Evolutionary conservation across 2,329 filamentous ascomycete species (phyloP).

Genomic region (Aspergillus nomiae): DNA sequence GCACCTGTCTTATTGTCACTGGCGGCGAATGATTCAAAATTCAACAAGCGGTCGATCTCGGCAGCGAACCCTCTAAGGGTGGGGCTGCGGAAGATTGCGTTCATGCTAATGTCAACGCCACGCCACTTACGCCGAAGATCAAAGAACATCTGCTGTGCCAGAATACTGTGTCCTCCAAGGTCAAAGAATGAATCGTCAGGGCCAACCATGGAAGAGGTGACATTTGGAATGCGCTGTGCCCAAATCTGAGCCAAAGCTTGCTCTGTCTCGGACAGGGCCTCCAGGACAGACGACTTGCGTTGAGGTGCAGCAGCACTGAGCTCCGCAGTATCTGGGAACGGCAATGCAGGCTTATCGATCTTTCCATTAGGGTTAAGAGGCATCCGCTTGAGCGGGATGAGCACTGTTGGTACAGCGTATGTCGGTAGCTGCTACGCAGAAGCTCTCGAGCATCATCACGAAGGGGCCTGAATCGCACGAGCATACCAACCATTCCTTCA

Average conservation of each 20-base stretch:
- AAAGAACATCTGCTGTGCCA: slow-evolving; percentile 80
- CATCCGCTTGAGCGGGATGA: slow-evolving; percentile 71
- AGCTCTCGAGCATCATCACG: slow-evolving; percentile 65
- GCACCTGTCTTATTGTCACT: slow-evolving; percentile 45
- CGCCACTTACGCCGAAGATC: slow-evolving; percentile 64
- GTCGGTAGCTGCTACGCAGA: slow-evolving; percentile 69
- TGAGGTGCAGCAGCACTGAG: slow-evolving; percentile 59
- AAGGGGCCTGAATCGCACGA: slow-evolving; percentile 64
- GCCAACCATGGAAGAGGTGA: slow-evolving; percentile 68
- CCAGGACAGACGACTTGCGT: slow-evolving; percentile 51
- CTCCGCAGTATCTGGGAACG: slow-evolving; percentile 76
- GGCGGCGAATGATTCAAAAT: slow-evolving; percentile 51
- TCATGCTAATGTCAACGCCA: slow-evolving; percentile 69
- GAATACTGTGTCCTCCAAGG: slow-evolving; percentile 75
- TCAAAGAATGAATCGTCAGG: slow-evolving; percentile 73
- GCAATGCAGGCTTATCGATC: slow-evolving; percentile 75
- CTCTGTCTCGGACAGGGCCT: slow-evolving; percentile 60
- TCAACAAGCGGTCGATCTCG: slow-evolving; percentile 55
- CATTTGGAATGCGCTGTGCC: slow-evolving; percentile 67
- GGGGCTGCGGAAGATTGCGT: slow-evolving; percentile 68
- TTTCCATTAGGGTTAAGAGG: slow-evolving; percentile 87
- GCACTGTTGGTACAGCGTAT: slow-evolving; percentile 74
- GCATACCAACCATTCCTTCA: slow-evolving; percentile 56
- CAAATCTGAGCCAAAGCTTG: slow-evolving; percentile 70
- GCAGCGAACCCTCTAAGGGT: slow-evolving; percentile 60